Evolutionary conservation across 257 asterid species (phyloP).

Genomic region (Scutellaria minor): DNA sequence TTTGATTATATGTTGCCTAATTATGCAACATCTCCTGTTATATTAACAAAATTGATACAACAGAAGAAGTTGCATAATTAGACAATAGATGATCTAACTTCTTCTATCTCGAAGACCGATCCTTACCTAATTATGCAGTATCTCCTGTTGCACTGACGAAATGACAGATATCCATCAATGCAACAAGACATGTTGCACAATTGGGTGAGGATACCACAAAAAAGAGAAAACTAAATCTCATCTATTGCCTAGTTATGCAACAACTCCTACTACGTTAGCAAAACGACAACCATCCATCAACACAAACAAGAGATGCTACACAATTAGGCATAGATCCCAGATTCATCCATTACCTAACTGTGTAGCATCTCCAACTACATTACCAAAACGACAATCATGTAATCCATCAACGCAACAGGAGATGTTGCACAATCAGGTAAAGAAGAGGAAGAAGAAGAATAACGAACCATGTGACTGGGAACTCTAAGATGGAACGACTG

Average conservation of each 20-base stretch:
- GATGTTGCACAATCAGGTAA: background rate
- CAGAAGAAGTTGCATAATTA: no score
- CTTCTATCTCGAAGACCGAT: no score
- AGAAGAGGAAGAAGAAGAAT: background rate
- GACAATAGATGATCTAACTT: no score
- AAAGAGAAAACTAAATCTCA: background rate
- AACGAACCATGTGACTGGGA: constrained; percentile 40
- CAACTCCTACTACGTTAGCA: background rate
- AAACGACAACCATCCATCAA: background rate
- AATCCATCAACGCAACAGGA: background rate
- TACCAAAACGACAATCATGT: background rate
- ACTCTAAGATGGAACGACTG: constrained; percentile 49
- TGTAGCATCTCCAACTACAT: background rate
- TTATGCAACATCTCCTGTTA: no score
- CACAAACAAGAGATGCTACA: background rate
- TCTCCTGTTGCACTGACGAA: no score
- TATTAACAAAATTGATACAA: no score
- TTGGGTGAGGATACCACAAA: background rate
- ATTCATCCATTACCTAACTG: background rate
- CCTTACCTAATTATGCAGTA: no score
- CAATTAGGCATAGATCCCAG: background rate
- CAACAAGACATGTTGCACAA: no score
- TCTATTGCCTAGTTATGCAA: background rate
- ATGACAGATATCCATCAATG: no score
- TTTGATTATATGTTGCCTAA: no score